Evolutionary conservation across 2,329 filamentous ascomycete species (phyloP).

Genomic region (Endocalyx cinctus): DNA sequence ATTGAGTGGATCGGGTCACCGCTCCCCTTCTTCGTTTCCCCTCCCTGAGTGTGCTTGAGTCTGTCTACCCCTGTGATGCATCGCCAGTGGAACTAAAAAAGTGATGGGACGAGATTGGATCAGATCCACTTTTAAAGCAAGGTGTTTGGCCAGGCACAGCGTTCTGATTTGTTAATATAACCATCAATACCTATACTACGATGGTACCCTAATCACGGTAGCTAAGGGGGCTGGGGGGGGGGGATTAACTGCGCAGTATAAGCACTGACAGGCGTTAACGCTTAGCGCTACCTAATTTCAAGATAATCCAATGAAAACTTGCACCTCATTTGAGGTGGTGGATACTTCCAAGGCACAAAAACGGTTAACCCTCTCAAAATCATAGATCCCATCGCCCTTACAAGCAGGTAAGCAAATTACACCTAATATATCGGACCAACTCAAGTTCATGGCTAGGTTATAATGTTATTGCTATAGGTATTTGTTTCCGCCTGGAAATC

Average conservation of each 20-base stretch:
- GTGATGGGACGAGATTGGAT: background rate
- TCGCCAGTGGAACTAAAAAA: too few species aligned
- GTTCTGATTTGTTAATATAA: constrained; percentile 17
- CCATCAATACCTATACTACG: too few species aligned
- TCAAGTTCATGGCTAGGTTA: too few species aligned
- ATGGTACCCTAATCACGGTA: too few species aligned
- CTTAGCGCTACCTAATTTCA: constrained; percentile 18
- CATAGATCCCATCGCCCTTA: constrained; percentile 3
- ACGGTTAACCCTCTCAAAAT: constrained; percentile 10
- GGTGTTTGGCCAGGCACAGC: constrained; percentile 18
- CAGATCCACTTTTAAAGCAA: constrained; percentile 1
- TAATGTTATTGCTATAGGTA: too few species aligned
- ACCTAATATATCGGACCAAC: too few species aligned
- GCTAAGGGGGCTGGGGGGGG: too few species aligned
- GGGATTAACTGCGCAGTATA: too few species aligned
- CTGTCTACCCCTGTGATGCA: too few species aligned
- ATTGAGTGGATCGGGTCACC: constrained; percentile 9
- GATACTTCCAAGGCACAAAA: constrained; percentile 6
- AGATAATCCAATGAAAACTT: background rate
- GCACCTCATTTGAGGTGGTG: background rate
- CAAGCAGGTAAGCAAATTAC: constrained; percentile 1
- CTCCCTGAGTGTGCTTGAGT: too few species aligned
- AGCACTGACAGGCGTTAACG: constrained; percentile 1
- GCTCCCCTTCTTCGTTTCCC: constrained; percentile 4
- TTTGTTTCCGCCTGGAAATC: too few species aligned